Base-by-base conservation (phyloP, 257 asterid species). In the Avicennia marina region DNA sequence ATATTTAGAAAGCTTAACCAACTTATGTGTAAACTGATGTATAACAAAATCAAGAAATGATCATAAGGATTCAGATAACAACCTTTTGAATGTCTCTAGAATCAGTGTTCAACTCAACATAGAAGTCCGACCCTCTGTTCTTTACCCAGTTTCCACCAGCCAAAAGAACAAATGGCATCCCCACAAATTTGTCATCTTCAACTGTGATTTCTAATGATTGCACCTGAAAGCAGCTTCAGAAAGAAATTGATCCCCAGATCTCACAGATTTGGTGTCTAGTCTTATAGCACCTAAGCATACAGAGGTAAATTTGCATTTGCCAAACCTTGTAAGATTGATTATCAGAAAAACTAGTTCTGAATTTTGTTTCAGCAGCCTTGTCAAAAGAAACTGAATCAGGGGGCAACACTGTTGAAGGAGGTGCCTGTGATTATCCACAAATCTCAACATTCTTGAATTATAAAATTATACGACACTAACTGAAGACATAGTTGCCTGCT, bases 161-260 rank as follows among this genome's bases (percentile, higher is more conserved):
- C 70, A 86, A 46, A 67, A 93, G 80, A 78, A 93, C 99, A 82
- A 93, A 93, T 55, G 99, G 95, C 86, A 93, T 89, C 66, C 99
- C 99, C 70, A 79, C 81, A 67, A 73, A 89, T 29, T 43, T 69
- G 58, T 70, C 94, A 68, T 80, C 95, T 70, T 78, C 94, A 60
- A 86, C 56, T 60, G 66, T 71, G 38, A 93, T 80, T 68, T 93
- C 99, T 67, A 89, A 56, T 33, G 88, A 84, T 60, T 80, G 95
- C 59, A 89, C 83, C 99, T 89, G 88, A 65, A 62, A 82, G 60
- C 61, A 53, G 65, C 57, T 40, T 25, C 41, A 38, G 66, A 24
- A 57, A 56, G 36, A 45, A 50, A 54, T 66, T 59, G 60, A 39
- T 63, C 38, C 50, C 20, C 24, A 21, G 31, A 26, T 46, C 51